Base-by-base conservation (phyloP, 352 stramenopile genomes). In the Elongisporangium undulatum region DNA sequence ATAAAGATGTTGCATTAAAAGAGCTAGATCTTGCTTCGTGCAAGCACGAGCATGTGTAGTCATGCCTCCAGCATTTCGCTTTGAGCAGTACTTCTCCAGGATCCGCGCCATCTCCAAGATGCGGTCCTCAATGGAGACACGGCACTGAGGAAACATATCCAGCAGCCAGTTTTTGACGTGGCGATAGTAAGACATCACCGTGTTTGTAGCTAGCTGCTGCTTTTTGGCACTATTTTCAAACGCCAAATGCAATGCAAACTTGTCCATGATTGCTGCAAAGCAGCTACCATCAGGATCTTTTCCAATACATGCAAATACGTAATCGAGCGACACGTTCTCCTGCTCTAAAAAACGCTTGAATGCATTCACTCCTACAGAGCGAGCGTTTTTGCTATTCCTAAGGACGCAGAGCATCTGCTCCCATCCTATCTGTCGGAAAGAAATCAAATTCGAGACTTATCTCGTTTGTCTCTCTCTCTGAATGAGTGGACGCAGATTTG, bases 81-180 rank as follows among this genome's bases (percentile, higher is more conserved):
- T 68, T 1, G 57, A 12, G n/a, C 61, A 68, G 38, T 72, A 55
- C 0, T 53, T 24, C 15, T 67, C 59, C 4, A 67, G 58, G 0
- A 34, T 67, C 26, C 56, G 51, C 8, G 15, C 52, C 56, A 63
- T 60, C n/a, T 63, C 50, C 4, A 66, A 22, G n/a, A 70, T n/a
- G 22, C 58, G 57, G 21, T 56, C 60, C 20, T 71, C 56, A 24
- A 71, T 63, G 2, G 17, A 3, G 15, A 38, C 3, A 0, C 49
- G 41, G 39, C 55, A 38, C 19, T 55, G 56, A 16, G 53, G 64
- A 15, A 60, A 71, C 20, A 21, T 48, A 15, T 62, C 57, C 10
- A 65, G 53, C 49, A 61, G 7, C 64, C 55, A 67, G 20, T 62
- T 63, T 19, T 67, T 71, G 4, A 64, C 59, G 17, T 67, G 59